phyloP scores from a whole-genome alignment of 805 yeast genomes.

The Wickerhamomyces bisporus region DNA sequence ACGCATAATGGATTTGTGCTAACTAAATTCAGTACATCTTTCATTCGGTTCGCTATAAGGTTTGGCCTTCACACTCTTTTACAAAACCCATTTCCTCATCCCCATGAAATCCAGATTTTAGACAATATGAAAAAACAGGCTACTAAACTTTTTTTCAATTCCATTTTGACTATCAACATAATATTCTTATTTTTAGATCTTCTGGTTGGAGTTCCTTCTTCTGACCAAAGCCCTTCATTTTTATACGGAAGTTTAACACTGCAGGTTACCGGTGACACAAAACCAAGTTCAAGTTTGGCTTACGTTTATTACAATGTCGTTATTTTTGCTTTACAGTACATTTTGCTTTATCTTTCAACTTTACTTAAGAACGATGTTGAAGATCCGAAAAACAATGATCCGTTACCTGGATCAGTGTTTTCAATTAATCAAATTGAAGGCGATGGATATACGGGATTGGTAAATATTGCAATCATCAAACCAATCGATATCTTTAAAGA shows the following conservation, averaged over 20 bases:
- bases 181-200: slow-evolving; percentile 31
- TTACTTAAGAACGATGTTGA: slow-evolving; percentile 27
- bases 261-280: slow-evolving; percentile 44
- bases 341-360: slow-evolving; percentile 26
- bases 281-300: slow-evolving; percentile 22
- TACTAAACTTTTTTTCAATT: slow-evolving; percentile 26
- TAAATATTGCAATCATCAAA: slow-evolving; percentile 30
- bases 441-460: slow-evolving; percentile 44
- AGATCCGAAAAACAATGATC: slow-evolving; percentile 22
- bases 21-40: slow-evolving; percentile 16
- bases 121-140: slow-evolving; percentile 20
- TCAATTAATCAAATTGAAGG: slow-evolving; percentile 19
- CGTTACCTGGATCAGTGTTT: slow-evolving; percentile 23
- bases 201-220: slow-evolving; percentile 25
- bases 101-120: slow-evolving; percentile 20
- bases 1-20: too few species aligned
- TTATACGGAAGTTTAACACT: slow-evolving; percentile 35
- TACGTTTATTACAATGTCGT: slow-evolving; percentile 28
- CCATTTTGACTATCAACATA: slow-evolving; percentile 20
- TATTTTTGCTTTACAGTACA: slow-evolving; percentile 26
- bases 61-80: slow-evolving; percentile 33
- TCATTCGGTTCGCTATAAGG: slow-evolving; percentile 27
- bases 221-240: slow-evolving; percentile 13
- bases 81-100: slow-evolving; percentile 37
- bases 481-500: slow-evolving; percentile 25